phyloP scores from a whole-genome alignment of 2,329 filamentous ascomycete species.

The Venturia aucupariae region DNA sequence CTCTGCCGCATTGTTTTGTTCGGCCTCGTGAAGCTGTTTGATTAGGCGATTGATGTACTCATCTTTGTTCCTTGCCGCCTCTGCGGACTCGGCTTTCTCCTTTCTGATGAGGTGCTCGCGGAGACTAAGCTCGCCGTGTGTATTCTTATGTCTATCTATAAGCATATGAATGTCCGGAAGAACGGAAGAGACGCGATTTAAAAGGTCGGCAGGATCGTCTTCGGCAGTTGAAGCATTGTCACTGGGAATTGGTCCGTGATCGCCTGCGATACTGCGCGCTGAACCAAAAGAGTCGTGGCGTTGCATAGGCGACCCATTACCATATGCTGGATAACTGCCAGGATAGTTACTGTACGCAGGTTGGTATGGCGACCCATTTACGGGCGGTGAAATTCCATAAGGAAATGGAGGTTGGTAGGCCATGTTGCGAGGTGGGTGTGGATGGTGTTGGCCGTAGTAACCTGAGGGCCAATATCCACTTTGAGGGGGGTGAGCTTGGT shows the following conservation, averaged over 20 bases:
- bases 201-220: conserved; percentile 29
- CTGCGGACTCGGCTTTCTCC: conserved; percentile 40
- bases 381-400: conserved; percentile 3
- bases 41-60: conserved; percentile 44
- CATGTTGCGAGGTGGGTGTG: conserved; percentile 2
- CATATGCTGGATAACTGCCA: conserved; percentile 6
- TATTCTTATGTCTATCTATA: conserved; percentile 39
- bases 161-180: conserved; percentile 31
- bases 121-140: conserved; percentile 39
- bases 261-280: conserved; percentile 24
- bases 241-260: conserved; percentile 19
- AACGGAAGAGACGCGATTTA: conserved; percentile 29
- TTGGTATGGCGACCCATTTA: conserved; percentile 8
- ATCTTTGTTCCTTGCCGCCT: conserved; percentile 43
- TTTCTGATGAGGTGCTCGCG: conserved; percentile 42
- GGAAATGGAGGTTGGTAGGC: conserved; percentile 2
- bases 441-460: conserved; percentile 1
- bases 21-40: conserved; percentile 40
- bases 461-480: background rate
- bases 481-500: background rate
- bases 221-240: conserved; percentile 27
- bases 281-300: conserved; percentile 30
- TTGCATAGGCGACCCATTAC: conserved; percentile 20
- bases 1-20: conserved; percentile 42
- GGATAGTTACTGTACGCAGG: background rate